These are phyloP conservation scores for Ceratonia siliqua DNA, from an alignment of 306 rosid genomes.

Conservation along the genomic window DNA sequence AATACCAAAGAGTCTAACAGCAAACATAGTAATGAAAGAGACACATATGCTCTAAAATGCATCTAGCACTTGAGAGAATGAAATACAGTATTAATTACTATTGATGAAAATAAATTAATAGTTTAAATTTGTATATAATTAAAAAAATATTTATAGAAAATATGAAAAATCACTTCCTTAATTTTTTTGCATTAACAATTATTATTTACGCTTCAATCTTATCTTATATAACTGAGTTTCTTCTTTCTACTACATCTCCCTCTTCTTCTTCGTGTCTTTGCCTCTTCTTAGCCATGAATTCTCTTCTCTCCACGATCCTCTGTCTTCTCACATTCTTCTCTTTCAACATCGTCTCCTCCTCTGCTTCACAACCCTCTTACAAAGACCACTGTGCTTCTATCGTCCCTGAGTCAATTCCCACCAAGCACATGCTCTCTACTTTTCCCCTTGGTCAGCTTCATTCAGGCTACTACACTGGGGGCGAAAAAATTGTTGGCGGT, in stretches of 20 bases:
- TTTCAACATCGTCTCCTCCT: conserved; percentile 17
- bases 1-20: too few relatives aligned
- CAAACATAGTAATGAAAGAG: too few relatives aligned
- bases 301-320: not conserved
- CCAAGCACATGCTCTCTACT: not conserved
- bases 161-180: too few relatives aligned
- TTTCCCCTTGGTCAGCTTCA: not conserved
- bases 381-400: conserved; percentile 26
- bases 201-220: too few relatives aligned
- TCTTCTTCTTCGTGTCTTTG: not conserved
- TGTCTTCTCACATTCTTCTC: not conserved
- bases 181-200: too few relatives aligned
- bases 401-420: not conserved
- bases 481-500: not conserved
- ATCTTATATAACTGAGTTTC: not conserved
- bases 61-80: too few relatives aligned
- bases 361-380: not conserved
- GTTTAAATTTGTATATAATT: too few relatives aligned
- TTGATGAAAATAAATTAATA: too few relatives aligned
- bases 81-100: too few relatives aligned
- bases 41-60: too few relatives aligned
- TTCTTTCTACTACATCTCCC: not conserved
- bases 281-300: not conserved
- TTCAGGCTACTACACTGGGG: conserved; percentile 32
- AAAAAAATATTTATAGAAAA: too few relatives aligned